Base-by-base conservation (phyloP, 306 rosid genomes). In the Erythrophleum fordii region DNA sequence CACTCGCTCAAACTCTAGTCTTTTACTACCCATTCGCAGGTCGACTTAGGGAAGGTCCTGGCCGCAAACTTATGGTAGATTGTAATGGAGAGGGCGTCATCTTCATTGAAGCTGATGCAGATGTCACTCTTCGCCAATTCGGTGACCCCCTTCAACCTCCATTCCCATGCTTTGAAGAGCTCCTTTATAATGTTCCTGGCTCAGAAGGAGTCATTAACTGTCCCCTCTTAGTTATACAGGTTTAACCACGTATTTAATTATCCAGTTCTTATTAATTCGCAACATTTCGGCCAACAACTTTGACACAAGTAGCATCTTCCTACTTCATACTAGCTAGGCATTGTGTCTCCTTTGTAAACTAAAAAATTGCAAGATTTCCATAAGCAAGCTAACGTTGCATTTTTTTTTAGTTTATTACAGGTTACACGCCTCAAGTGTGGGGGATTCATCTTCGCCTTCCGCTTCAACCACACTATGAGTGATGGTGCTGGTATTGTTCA, bases 371-470 rank as follows among this genome's bases (percentile, higher is more conserved):
- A 39, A 39, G 9, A 39, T 39, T 2, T 39, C 5, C 6, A 9
- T 8, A 42, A 42, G 46, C 46, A 9, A 8, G 46, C 13, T 42
- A 42, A 5, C 13, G 8, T 42, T 45, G 5, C 49, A 45, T 16
- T 10, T 45, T 11, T 42, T 51, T 2, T 34, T 34, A 34, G 5
- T n/a, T 4, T 2, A 39, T 39, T 8, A 31, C 41, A 64, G 46
- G 70, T 64, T 62, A 62, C 70, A 34, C 46, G 70, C 46, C 70
- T 64, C 26, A 64, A 64, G 26, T 64, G 70, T 8, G 70, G 70
- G 17, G 45, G 70, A 13, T 35, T 35, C 25, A 64, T 64, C 45
- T 34, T 64, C 0, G 45, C 46, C 70, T 2, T 17, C 14, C 13
- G 11, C 46, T 0, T 34, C 2, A 64, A 64, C 10, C 70, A 64